Conservation (phyloP, 2,329 filamentous ascomycete species). For the Colletotrichum scovillei region DNA sequence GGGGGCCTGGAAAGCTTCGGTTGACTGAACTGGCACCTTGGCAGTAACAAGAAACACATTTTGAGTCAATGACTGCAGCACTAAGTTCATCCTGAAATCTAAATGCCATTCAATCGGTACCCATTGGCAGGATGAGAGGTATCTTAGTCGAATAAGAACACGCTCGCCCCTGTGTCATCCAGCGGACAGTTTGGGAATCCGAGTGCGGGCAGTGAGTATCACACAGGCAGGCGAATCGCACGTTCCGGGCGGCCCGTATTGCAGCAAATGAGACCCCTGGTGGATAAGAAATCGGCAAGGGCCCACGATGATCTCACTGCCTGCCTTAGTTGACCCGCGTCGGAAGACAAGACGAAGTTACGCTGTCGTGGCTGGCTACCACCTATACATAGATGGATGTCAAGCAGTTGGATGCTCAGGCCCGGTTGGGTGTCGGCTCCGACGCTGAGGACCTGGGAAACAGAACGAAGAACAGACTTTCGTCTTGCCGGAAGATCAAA, state of each 20-base stretch:
- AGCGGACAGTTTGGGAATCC: background rate
- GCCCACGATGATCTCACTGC: constrained; percentile 24
- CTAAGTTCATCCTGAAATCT: constrained; percentile 14
- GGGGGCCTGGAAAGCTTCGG: background rate
- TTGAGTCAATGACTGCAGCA: background rate
- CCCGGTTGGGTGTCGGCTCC: background rate
- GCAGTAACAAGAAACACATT: background rate
- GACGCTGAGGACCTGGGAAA: background rate
- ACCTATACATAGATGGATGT: background rate
- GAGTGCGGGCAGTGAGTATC: background rate
- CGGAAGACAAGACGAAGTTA: constrained; percentile 5
- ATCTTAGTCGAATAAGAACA: background rate
- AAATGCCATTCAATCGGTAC: background rate
- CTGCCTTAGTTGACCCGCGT: background rate
- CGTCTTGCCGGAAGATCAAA: background rate
- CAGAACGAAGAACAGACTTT: constrained; percentile 1
- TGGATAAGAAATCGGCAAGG: background rate
- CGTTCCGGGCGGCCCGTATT: constrained; percentile 4
- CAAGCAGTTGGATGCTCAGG: constrained; percentile 4
- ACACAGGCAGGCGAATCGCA: background rate
- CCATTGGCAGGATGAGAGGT: background rate
- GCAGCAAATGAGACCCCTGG: constrained; percentile 16
- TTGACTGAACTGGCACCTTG: constrained; percentile 1
- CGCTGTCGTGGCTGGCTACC: background rate
- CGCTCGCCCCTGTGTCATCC: background rate